Base-by-base conservation (phyloP, 495 filamentous ascomycete genomes). In the Corynascus novoguineensis region DNA sequence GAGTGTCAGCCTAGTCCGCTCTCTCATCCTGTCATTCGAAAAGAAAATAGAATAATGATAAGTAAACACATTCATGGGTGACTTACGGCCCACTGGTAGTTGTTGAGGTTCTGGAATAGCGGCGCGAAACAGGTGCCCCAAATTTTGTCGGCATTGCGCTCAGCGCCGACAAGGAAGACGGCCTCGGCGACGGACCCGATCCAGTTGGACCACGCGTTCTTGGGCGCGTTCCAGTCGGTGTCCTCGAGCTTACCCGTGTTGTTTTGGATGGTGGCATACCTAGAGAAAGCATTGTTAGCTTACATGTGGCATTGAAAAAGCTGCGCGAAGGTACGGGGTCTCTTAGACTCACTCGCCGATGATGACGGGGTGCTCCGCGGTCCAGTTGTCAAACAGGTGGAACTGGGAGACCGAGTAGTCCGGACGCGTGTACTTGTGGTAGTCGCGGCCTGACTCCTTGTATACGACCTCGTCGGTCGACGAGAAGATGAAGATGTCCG, bases 151-250 rank as follows among this genome's bases (percentile, higher is more conserved):
- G 78, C 75, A 65, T 89, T 88, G 22, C 84, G 74, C 69, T 90
- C 86, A 40, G 82, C 75, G 25, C 83, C 85, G 34, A 90, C 76
- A 59, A 86, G 76, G 58, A 81, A 86, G 27, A 88, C 78, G 2
- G 84, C 85, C 61, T 90, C 86, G 24, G 73, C 77, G 37, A 87
- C 81, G 40, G 77, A 76, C 37, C 80, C 82, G 53, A 76, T 78
- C 81, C 81, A 48, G 45, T 31, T 48, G 45, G 45, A 48, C 45
- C 45, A 48, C 45, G 17, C n/a, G 45, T 48, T 48, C 45, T 48
- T 38, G 31, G 48, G 31, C 11, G 48, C 31, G 32, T 51, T 86
- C 71, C 72, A 75, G 3, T 72, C 72, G 34, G 69, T 66, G 12
- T 65, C 59, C 46, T 60, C 61, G 37, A 73, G 64, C 8, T 67